Percentiles rank a stretch among this genome's conserved stretches.
phyloP scores from a whole-genome alignment of 176 grass and related monocot genomes.

The Leersia perrieri region DNA sequence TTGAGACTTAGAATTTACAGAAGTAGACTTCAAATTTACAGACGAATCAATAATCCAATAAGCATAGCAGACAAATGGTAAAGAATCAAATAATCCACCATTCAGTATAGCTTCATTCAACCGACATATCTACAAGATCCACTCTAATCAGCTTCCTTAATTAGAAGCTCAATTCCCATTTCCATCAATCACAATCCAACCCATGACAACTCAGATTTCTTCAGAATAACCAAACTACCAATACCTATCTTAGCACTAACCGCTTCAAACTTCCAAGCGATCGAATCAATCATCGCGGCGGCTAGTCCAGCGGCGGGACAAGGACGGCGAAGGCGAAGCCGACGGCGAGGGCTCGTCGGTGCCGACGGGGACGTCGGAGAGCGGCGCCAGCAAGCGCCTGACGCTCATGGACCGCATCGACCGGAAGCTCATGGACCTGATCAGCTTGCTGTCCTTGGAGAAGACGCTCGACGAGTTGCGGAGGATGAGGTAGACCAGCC shows the following conservation, averaged over 20 bases:
- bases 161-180: constrained; percentile 16
- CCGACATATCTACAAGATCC: constrained; percentile 13
- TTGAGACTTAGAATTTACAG: no score
- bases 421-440: constrained; percentile 65
- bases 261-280: constrained; percentile 2
- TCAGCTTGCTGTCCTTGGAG: constrained; percentile 34
- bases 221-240: constrained; percentile 14
- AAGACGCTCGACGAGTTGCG: constrained; percentile 72
- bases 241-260: neutral
- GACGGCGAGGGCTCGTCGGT: constrained; percentile 34
- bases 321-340: neutral
- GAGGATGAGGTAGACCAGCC: constrained; percentile 71
- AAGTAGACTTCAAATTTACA: neutral
- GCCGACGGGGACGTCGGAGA: constrained; percentile 67
- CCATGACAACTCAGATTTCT: neutral
- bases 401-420: constrained; percentile 64
- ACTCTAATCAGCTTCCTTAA: neutral
- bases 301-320: constrained; percentile 12
- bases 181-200: neutral
- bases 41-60: neutral
- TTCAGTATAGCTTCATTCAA: neutral
- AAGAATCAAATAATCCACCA: constrained; percentile 47
- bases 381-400: constrained; percentile 45
- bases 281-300: constrained; percentile 25
- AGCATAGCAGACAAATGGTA: neutral